Base-by-base conservation (phyloP, 2,329 filamentous ascomycete genomes). In the Fusarium haematococcum region DNA sequence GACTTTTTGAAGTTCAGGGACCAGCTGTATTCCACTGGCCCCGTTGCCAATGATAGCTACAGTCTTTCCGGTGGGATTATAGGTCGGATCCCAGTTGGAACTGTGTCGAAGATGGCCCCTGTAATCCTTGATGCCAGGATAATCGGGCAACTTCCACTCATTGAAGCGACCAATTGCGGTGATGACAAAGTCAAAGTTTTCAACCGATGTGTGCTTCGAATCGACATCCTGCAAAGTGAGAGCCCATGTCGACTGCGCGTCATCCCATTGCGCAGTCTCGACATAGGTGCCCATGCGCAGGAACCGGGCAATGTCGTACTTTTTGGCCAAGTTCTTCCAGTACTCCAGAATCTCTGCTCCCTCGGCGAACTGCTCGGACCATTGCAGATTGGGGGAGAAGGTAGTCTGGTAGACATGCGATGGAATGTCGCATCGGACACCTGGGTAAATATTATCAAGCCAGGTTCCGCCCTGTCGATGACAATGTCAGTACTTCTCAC, bases 341-440 rank as follows among this genome's bases (percentile, higher is more conserved):
- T 94, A 94, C 13, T 88, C 85, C 10, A 85, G 83, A 65, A 94
- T 94, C 78, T 94, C 92, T 4, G 83, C 79, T 0, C 91, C 92
- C 56, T 89, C 88, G 0, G 92, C 89, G 77, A 92, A 94, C 69
- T 91, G 86, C 74, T 93, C 89, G 0, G 86, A 87, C 92, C 92
- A 94, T 71, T 92, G 85, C 0, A 86, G 87, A 66, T 94, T 94
- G 0, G 91, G 91, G 7, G 86, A 85, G 79, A 93, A 94, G 0
- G 89, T 90, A 8, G 88, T 88, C 76, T 93, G 91, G 75, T 94
- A 39, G 37, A 94, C 90, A 79, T 93, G 90, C 0, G 91, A 88
- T 0, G 92, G 91, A 11, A 94, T 88, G 45, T 93, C 91, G 75
- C 92, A 94, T 43, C 62, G 84, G 1, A 92, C 89, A 5, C 90